phyloP scores from a whole-genome alignment of 2,329 filamentous ascomycete genomes.

The Amphichorda felina region DNA sequence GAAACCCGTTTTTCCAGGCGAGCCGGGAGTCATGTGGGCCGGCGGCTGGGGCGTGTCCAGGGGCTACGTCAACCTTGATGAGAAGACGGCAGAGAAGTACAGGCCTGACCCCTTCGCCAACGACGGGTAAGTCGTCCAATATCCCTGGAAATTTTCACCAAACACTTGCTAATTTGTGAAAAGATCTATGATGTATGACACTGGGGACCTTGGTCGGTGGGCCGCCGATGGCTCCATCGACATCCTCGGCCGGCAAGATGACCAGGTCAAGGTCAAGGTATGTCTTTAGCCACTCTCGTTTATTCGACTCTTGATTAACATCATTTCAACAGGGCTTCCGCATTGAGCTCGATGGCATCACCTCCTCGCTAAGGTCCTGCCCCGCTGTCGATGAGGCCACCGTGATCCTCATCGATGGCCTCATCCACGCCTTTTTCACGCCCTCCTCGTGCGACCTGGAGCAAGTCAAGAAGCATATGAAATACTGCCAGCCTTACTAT shows the following conservation, averaged over 20 bases:
- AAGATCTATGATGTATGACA: conserved; percentile 43
- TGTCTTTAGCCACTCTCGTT: background rate
- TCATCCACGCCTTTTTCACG: conserved; percentile 12
- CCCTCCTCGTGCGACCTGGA: conserved; percentile 16
- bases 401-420: conserved; percentile 31
- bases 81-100: conserved; percentile 37
- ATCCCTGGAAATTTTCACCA: background rate
- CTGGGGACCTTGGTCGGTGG: conserved; percentile 47
- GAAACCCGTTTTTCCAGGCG: conserved; percentile 30
- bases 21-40: conserved; percentile 42
- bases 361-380: conserved; percentile 33
- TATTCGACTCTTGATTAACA: background rate
- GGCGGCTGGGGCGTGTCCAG: conserved; percentile 41
- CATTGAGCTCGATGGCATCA: conserved; percentile 47
- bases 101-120: conserved; percentile 35
- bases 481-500: conserved; percentile 30
- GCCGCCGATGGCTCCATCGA: conserved; percentile 38
- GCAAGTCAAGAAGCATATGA: conserved; percentile 18
- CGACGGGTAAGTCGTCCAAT: conserved; percentile 15
- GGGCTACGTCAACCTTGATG: conserved; percentile 41
- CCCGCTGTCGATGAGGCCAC: conserved; percentile 33
- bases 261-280: conserved; percentile 47
- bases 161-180: too few relatives aligned
- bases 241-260: conserved; percentile 44
- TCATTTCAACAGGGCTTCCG: conserved; percentile 38